Evolutionary conservation across 495 filamentous ascomycete genomes (phyloP).

Genomic region (Paragyromitra xinjiangensis): DNA sequence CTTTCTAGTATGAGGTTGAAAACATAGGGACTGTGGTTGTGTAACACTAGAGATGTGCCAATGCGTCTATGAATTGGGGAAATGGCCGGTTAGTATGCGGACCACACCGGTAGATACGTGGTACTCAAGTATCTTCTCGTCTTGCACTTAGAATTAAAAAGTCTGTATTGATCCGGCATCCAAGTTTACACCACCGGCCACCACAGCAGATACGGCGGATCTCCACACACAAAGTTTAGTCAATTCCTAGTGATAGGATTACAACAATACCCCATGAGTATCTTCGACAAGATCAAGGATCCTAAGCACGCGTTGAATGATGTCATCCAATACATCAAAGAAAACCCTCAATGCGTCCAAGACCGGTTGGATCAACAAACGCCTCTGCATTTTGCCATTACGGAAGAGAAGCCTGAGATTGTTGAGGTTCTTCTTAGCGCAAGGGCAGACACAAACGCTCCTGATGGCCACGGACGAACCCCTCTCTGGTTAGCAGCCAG

Average conservation of each 20-base stretch:
- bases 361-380: not conserved
- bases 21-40: not conserved
- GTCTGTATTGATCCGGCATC: not conserved
- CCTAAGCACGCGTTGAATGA: not conserved
- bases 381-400: not conserved
- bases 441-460: not conserved
- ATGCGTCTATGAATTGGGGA: not conserved
- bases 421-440: not conserved
- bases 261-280: not conserved
- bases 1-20: not conserved
- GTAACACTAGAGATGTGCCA: not conserved
- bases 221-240: not conserved
- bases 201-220: not conserved
- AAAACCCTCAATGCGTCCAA: not conserved
- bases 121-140: not conserved
- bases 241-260: not conserved
- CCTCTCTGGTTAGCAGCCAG: slow-evolving; percentile 17
- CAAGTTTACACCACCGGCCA: not conserved
- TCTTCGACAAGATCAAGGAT: not conserved
- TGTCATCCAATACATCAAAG: slow-evolving; percentile 1
- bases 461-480: slow-evolving; percentile 10
- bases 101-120: not conserved
- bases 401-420: not conserved
- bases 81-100: not conserved
- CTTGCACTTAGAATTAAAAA: not conserved